Base-by-base conservation (phyloP, 805 yeast genomes). In the Kluyveromyces wickerhamii region DNA sequence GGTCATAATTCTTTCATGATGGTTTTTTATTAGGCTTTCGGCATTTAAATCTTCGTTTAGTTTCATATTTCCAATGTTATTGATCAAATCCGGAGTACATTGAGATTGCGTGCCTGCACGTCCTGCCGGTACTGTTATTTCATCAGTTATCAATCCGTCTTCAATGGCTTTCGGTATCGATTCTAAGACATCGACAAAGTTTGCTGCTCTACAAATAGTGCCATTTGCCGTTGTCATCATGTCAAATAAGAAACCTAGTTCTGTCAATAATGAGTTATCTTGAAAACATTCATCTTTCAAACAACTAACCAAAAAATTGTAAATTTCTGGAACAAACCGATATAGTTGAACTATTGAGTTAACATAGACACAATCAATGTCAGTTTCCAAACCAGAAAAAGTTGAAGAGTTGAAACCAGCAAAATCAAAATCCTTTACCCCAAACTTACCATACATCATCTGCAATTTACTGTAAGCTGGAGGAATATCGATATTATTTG, bases 341-440 rank as follows among this genome's bases (percentile, higher is more conserved):
- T 80, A 84, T 7, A 89, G 52, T 54, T 92, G 96, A 5, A 92
- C 45, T 18, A 87, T 57, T 0, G 95, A 67, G 54, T 92, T 92
- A 39, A 81, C 74, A 49, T 77, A 78, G 0, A 92, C 71, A 47
- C 83, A 84, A 34, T 80, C 84, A 8, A 81, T 69, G 50, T 87
- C 92, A 7, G 87, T 79, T 55, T 92, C 97, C n/a, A 89, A 65
- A 0, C 97, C 96, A 2, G 96, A 74, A 36, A 66, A 79, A 1
- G 51, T 41, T 0, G 96, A 82, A 25, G 67, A 66, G 52, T 89
- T 89, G 63, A 81, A 89, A 48, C 77, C 80, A 35, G 73, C 78
- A 54, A 92, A 89, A 60, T 89, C 96, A 60, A 92, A 92, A 56
- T 87, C 96, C 46, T 81, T 86, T 20, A 92, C 87, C 18, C 98